Evolutionary conservation across 768 basidiomycete genomes (phyloP).

Genomic region (Suillus clintonianus): DNA sequence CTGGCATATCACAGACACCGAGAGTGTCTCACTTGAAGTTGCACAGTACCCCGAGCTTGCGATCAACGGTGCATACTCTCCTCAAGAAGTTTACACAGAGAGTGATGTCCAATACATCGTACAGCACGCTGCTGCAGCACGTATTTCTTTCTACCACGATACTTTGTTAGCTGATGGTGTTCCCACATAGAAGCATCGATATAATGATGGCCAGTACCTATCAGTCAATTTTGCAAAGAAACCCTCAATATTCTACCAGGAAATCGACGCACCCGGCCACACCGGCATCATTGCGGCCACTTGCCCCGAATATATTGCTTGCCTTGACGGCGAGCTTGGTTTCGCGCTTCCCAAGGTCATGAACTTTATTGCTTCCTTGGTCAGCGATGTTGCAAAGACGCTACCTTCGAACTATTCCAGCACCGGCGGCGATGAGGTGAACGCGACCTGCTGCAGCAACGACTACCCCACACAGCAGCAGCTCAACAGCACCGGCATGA

Average conservation of each 20-base stretch:
- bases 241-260: conserved; percentile 35
- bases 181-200: conserved; percentile 62
- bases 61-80: conserved; percentile 45
- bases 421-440: conserved; percentile 80
- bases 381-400: conserved; percentile 49
- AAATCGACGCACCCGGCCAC: conserved; percentile 81
- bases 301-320: conserved; percentile 72
- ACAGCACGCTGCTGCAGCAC: conserved; percentile 64
- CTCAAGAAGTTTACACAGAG: conserved; percentile 35
- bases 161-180: neutral
- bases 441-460: conserved; percentile 57
- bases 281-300: conserved; percentile 60
- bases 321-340: conserved; percentile 66
- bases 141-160: conserved; percentile 20
- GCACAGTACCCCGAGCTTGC: conserved; percentile 39
- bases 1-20: conserved; percentile 52
- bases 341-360: conserved; percentile 56
- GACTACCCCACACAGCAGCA: conserved; percentile 58
- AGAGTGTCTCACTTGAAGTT: conserved; percentile 50
- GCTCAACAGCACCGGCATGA: conserved; percentile 40
- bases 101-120: conserved; percentile 58
- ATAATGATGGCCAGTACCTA: conserved; percentile 43
- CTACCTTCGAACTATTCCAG: conserved; percentile 60
- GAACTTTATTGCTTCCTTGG: conserved; percentile 52
- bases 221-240: neutral